Evolutionary conservation across 1,284 basidiomycete genomes (phyloP).

Genomic region (Cryptococcus wingfieldii): DNA sequence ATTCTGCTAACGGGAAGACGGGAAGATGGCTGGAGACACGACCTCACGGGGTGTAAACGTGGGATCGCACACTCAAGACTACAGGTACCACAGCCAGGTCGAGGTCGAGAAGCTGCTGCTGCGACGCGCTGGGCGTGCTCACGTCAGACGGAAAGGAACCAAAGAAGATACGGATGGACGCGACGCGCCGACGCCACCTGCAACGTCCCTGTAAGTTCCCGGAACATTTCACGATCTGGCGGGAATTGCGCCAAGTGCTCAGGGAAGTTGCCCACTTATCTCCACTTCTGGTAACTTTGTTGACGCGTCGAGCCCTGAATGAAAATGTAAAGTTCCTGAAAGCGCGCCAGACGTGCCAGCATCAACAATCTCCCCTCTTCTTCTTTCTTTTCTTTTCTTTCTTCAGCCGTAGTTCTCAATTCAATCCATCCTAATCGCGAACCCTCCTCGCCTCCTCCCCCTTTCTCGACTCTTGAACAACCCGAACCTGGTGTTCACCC

Average conservation of each 20-base stretch:
- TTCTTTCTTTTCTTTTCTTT: slow-evolving; percentile 4
- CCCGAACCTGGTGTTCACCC: slow-evolving; percentile 27
- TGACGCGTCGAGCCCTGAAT: neutral
- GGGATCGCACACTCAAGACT: too few species aligned
- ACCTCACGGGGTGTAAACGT: too few species aligned
- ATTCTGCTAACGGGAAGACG: too few species aligned
- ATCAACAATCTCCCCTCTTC: neutral
- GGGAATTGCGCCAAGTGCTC: slow-evolving; percentile 20
- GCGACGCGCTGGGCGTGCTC: too few species aligned
- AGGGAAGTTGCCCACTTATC: slow-evolving; percentile 20
- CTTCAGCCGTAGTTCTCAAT: neutral
- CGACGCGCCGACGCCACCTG: too few species aligned
- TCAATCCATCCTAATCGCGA: neutral
- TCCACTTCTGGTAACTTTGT: slow-evolving; percentile 15
- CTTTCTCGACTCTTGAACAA: neutral
- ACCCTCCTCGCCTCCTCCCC: slow-evolving; percentile 3
- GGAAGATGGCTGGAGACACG: too few species aligned
- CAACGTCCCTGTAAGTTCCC: too few species aligned
- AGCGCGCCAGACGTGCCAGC: neutral
- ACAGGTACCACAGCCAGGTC: too few species aligned
- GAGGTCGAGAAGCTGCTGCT: too few species aligned
- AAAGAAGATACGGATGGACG: too few species aligned
- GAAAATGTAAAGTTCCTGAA: neutral
- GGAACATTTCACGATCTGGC: too few species aligned
- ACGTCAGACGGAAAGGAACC: too few species aligned